phyloP scores from a whole-genome alignment of 345 rosid genomes.

The Gossypium sturtianum region DNA sequence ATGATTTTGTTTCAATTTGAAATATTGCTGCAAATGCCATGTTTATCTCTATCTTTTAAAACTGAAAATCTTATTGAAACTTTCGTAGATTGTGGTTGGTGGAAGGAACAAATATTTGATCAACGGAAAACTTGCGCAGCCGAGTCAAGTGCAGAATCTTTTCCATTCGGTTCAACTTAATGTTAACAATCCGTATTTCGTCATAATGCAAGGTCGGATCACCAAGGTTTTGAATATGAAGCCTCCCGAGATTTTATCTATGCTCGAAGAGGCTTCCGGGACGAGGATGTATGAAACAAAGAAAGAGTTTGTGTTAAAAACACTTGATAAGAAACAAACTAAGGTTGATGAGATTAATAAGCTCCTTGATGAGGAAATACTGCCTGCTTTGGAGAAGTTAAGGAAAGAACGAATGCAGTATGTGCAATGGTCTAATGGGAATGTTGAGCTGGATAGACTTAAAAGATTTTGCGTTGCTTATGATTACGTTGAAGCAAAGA shows the following conservation, averaged over 20 bases:
- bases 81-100: conserved; percentile 79
- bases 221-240: conserved; percentile 96
- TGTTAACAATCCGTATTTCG: conserved; percentile 95
- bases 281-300: conserved; percentile 98
- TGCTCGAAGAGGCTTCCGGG: conserved; percentile 99
- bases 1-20: not conserved
- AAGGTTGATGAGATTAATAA: conserved; percentile 94
- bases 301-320: conserved; percentile 81
- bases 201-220: conserved; percentile 99
- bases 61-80: not conserved
- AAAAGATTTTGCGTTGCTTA: conserved; percentile 68
- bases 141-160: conserved; percentile 85
- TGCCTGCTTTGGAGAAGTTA: conserved; percentile 88
- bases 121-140: conserved; percentile 72
- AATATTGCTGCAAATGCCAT: not conserved
- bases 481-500: conserved; percentile 66
- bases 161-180: conserved; percentile 97
- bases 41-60: not conserved
- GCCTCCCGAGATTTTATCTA: conserved; percentile 95
- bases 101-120: conserved; percentile 79
- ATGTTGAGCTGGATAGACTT: conserved; percentile 63
- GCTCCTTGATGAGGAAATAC: conserved; percentile 83
- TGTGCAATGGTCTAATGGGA: conserved; percentile 96
- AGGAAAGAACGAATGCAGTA: conserved; percentile 85
- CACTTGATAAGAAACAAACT: conserved; percentile 90